Conservation (phyloP, 306 rosid species). For the Chamaecrista fasciculata region DNA sequence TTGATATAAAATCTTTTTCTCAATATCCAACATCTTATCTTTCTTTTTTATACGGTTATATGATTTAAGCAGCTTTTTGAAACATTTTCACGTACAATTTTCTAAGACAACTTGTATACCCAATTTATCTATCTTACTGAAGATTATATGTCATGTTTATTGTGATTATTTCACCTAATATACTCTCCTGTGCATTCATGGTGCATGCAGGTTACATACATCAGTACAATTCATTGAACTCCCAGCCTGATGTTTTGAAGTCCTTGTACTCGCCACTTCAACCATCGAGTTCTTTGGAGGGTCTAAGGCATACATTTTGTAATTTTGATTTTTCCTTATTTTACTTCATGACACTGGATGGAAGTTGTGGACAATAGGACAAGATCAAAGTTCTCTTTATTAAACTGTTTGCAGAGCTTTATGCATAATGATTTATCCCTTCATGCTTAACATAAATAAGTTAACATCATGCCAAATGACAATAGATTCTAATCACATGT, state of each 20-base stretch:
- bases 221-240: conserved; percentile 91
- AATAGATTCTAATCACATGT: conserved; percentile 11
- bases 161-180: conserved; percentile 8
- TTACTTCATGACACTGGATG: conserved; percentile 17
- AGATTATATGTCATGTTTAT: neutral
- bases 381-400: neutral
- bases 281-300: conserved; percentile 94
- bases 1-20: neutral
- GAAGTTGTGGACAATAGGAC: conserved; percentile 15
- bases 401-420: conserved; percentile 21
- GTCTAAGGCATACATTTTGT: conserved; percentile 68
- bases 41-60: neutral
- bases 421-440: neutral
- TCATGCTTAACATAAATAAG: conserved; percentile 12
- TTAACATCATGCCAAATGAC: neutral
- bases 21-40: neutral
- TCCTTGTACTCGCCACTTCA: conserved; percentile 97
- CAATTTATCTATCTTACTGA: neutral
- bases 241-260: conserved; percentile 94
- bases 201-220: conserved; percentile 71
- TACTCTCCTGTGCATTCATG: conserved; percentile 24
- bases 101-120: neutral
- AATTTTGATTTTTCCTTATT: conserved; percentile 30
- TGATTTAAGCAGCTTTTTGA: neutral
- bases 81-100: neutral